These are phyloP conservation scores for Polytrichum commune DNA, from an alignment of 225 moss, liverwort and hornwort species.

Conservation along the genomic window DNA sequence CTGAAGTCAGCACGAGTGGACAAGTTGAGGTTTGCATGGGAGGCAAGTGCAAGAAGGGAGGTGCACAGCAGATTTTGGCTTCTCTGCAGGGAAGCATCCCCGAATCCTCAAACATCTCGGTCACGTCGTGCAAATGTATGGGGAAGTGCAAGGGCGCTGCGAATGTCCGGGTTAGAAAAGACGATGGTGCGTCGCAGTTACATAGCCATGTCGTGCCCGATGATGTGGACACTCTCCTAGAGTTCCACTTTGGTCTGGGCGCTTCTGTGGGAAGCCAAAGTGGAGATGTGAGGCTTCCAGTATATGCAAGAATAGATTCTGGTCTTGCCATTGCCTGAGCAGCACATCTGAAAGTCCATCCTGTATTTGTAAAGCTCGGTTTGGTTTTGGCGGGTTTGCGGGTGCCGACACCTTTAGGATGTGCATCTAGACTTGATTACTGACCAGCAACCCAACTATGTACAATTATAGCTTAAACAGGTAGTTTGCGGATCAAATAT, in stretches of 20 bases:
- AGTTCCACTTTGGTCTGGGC: slow-evolving; percentile 31
- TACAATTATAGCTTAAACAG: background rate
- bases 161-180: slow-evolving; percentile 37
- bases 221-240: slow-evolving; percentile 39
- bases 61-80: slow-evolving; percentile 38
- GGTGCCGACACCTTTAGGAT: background rate
- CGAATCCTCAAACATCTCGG: slow-evolving; percentile 24
- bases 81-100: slow-evolving; percentile 34
- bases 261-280: background rate
- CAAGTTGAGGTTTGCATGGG: slow-evolving; percentile 49
- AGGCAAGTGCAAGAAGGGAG: slow-evolving; percentile 45
- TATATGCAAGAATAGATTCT: slow-evolving; percentile 21
- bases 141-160: slow-evolving; percentile 56
- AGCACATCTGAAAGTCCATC: too few relatives aligned
- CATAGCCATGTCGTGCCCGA: slow-evolving; percentile 33
- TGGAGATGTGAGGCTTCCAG: slow-evolving; percentile 1
- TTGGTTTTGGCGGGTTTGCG: background rate
- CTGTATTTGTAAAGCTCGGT: too few relatives aligned
- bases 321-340: slow-evolving; percentile 12
- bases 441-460: background rate
- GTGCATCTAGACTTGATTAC: background rate
- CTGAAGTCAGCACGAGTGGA: slow-evolving; percentile 7
- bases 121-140: slow-evolving; percentile 60
- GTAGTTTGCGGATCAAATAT: background rate
- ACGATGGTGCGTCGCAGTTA: slow-evolving; percentile 30